phyloP scores from a whole-genome alignment of 345 rosid species.

The Arabidopsis arenosa region DNA sequence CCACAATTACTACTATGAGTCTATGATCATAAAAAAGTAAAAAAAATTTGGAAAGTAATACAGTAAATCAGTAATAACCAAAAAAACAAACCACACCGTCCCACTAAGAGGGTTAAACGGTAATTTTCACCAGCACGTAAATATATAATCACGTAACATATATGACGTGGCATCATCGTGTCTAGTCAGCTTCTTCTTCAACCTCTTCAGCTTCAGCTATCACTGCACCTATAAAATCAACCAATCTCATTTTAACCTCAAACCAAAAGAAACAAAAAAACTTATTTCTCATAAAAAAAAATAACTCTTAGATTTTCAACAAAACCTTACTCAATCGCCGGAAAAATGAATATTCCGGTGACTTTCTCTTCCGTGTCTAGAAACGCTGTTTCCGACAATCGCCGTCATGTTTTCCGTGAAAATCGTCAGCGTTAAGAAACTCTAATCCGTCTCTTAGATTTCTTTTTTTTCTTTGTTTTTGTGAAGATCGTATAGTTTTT shows the following conservation, averaged over 20 bases:
- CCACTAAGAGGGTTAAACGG: slow-evolving; percentile 22
- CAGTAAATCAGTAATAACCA: too few relatives aligned
- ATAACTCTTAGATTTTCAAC: neutral
- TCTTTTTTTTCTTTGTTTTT: slow-evolving; percentile 2
- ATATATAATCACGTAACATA: slow-evolving; percentile 20
- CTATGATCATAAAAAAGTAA: too few relatives aligned
- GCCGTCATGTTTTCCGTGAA: slow-evolving; percentile 68
- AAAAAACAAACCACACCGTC: slow-evolving; percentile 15
- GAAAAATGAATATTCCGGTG: slow-evolving; percentile 56
- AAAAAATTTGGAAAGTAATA: too few relatives aligned
- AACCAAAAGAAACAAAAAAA: neutral
- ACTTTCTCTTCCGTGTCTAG: slow-evolving; percentile 37
- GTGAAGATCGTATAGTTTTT: neutral
- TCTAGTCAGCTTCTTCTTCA: slow-evolving; percentile 36
- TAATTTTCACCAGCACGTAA: neutral
- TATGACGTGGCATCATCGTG: slow-evolving; percentile 36
- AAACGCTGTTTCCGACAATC: slow-evolving; percentile 62
- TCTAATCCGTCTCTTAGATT: slow-evolving; percentile 6
- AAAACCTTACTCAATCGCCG: slow-evolving; percentile 37
- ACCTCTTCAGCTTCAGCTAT: slow-evolving; percentile 37
- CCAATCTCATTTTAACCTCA: slow-evolving; percentile 1
- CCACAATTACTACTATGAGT: neutral
- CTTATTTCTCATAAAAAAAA: neutral
- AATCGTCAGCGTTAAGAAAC: slow-evolving; percentile 39
- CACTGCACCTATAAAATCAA: slow-evolving; percentile 30